Percentiles rank a stretch among this genome's conserved stretches.
Evolutionary conservation across 257 asterid genomes (phyloP).

Genomic region (Forsythia viridissima): DNA sequence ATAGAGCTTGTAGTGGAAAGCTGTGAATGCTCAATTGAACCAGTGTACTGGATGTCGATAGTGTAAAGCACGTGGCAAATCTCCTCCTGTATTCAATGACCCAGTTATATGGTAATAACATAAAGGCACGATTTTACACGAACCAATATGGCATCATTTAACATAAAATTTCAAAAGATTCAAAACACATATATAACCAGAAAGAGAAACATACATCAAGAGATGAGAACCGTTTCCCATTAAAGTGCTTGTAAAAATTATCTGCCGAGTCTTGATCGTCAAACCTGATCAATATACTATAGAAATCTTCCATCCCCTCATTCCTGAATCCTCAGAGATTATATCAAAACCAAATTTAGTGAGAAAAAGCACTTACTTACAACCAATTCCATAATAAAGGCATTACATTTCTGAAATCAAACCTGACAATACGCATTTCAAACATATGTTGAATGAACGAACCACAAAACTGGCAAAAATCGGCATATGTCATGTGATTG

Average conservation of each 20-base stretch:
- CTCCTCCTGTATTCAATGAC: constrained; percentile 58
- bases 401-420: constrained; percentile 15
- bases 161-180: constrained; percentile 4
- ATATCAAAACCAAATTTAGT: constrained; percentile 23
- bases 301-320: constrained; percentile 78
- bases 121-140: neutral
- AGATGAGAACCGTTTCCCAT: constrained; percentile 74
- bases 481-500: constrained; percentile 94
- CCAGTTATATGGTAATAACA: constrained; percentile 14
- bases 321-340: constrained; percentile 48
- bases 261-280: constrained; percentile 79
- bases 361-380: constrained; percentile 1
- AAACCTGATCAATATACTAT: constrained; percentile 78
- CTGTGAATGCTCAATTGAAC: constrained; percentile 83
- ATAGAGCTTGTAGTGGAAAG: constrained; percentile 63
- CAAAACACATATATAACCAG: constrained; percentile 3
- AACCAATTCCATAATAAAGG: neutral
- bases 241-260: constrained; percentile 71
- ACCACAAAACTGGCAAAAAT: constrained; percentile 92
- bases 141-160: neutral
- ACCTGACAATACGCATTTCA: constrained; percentile 98
- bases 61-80: constrained; percentile 69
- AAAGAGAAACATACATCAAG: constrained; percentile 60
- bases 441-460: constrained; percentile 79
- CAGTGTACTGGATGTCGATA: constrained; percentile 80